Conservation (phyloP, 805 yeast genomes). For the Candida morakotiae region DNA sequence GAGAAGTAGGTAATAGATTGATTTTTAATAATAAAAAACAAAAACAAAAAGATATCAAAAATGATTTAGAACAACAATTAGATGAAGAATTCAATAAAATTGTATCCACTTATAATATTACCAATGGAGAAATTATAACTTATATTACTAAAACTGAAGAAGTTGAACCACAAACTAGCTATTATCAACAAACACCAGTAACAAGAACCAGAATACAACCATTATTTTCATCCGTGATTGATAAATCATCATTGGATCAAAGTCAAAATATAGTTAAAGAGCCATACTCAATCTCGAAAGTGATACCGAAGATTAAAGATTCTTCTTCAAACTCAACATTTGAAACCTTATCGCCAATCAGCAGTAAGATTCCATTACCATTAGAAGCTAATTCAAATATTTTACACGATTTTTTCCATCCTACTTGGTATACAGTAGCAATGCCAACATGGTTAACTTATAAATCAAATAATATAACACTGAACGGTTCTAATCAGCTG, state of each 20-base stretch:
- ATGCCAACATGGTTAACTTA: constrained; percentile 41
- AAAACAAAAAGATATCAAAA: constrained; percentile 12
- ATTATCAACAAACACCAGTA: constrained; percentile 10
- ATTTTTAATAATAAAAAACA: constrained; percentile 8
- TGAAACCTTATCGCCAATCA: constrained; percentile 26
- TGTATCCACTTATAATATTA: constrained; percentile 44
- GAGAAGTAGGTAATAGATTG: constrained; percentile 42
- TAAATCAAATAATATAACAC: constrained; percentile 13
- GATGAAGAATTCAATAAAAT: constrained; percentile 60
- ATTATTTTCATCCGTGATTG: constrained; percentile 68
- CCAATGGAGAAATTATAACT: constrained; percentile 58
- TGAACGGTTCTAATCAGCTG: not conserved
- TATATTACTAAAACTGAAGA: constrained; percentile 30
- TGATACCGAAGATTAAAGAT: constrained; percentile 47
- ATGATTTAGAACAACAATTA: constrained; percentile 41
- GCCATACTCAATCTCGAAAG: constrained; percentile 61
- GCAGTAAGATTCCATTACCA: constrained; percentile 29
- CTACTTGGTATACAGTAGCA: constrained; percentile 42
- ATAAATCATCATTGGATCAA: constrained; percentile 70
- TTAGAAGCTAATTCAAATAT: constrained; percentile 30
- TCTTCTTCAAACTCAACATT: constrained; percentile 20
- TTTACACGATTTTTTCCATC: constrained; percentile 40
- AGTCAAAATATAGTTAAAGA: constrained; percentile 67
- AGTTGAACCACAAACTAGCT: constrained; percentile 13
- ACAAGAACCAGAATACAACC: constrained; percentile 63